A percentile compares a stretch with the other conserved stretches of the same genome.
Evolutionary conservation across 2,329 filamentous ascomycete genomes (phyloP).

Genomic region (Sporothrix variecibatus): DNA sequence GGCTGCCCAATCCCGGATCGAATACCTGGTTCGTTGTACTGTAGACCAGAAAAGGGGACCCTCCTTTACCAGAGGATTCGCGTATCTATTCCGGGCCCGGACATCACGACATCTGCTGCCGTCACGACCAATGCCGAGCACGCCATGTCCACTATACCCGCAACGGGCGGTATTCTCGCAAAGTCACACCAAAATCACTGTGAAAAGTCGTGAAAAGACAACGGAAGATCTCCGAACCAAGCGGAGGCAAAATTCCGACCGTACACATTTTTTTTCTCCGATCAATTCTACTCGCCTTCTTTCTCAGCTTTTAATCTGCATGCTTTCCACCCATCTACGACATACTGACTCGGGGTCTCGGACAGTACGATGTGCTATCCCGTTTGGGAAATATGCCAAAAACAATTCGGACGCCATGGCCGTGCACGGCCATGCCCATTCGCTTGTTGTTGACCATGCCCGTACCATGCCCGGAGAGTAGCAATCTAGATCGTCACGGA

Average conservation of each 20-base stretch:
- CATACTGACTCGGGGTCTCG: no score
- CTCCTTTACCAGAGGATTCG: neutral
- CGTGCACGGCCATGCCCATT: no score
- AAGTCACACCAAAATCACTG: neutral
- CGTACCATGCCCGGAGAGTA: no score
- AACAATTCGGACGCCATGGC: no score
- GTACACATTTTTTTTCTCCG: neutral
- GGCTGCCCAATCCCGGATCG: no score
- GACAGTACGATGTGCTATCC: no score
- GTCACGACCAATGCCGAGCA: neutral
- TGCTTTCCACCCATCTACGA: no score
- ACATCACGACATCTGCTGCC: neutral
- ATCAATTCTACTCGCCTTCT: no score
- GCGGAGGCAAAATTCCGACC: neutral
- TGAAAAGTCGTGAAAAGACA: neutral
- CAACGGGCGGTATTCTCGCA: neutral
- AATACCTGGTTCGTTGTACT: neutral
- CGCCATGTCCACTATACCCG: neutral
- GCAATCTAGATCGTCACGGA: no score
- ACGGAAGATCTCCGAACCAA: neutral
- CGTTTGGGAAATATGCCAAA: no score
- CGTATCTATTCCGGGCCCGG: neutral
- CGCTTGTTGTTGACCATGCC: no score
- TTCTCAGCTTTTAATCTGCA: no score
- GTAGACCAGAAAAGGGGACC: neutral